phyloP scores from a whole-genome alignment of 305 asterid species.

The Euphrasia arctica region DNA sequence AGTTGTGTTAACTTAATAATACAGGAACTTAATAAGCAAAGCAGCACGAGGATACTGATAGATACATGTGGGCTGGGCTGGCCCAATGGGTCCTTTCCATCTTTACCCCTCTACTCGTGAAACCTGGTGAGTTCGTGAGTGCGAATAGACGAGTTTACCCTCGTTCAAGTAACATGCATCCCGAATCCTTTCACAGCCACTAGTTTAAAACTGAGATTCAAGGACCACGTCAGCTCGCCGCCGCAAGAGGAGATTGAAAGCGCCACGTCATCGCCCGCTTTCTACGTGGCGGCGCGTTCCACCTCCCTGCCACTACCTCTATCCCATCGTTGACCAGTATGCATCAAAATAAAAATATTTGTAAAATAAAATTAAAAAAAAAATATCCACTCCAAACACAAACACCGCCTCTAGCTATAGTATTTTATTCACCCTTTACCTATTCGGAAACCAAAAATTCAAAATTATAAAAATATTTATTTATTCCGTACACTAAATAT shows the following conservation, averaged over 20 bases:
- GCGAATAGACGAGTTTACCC: constrained; percentile 17
- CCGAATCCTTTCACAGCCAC: constrained; percentile 22
- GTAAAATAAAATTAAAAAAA: background rate
- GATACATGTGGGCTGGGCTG: too few species aligned
- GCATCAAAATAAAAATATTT: background rate
- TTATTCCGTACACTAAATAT: background rate
- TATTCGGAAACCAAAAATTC: background rate
- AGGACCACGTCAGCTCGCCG: constrained; percentile 26
- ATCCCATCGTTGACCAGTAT: constrained; percentile 21
- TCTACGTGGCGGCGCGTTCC: constrained; percentile 36
- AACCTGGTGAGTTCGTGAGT: background rate
- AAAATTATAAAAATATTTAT: background rate
- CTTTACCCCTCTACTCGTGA: too few species aligned
- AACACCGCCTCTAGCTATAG: constrained; percentile 1
- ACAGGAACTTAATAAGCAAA: too few species aligned
- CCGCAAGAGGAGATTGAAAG: constrained; percentile 20
- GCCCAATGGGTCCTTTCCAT: too few species aligned
- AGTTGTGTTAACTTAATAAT: too few species aligned
- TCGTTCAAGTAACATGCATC: background rate
- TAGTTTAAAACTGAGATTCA: background rate
- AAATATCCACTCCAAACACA: background rate
- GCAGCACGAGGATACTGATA: too few species aligned
- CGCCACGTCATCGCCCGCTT: constrained; percentile 28
- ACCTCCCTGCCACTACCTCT: background rate
- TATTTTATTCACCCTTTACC: background rate